phyloP scores from a whole-genome alignment of 192 early-diverging fungal species.

The Coemansia sp. region DNA sequence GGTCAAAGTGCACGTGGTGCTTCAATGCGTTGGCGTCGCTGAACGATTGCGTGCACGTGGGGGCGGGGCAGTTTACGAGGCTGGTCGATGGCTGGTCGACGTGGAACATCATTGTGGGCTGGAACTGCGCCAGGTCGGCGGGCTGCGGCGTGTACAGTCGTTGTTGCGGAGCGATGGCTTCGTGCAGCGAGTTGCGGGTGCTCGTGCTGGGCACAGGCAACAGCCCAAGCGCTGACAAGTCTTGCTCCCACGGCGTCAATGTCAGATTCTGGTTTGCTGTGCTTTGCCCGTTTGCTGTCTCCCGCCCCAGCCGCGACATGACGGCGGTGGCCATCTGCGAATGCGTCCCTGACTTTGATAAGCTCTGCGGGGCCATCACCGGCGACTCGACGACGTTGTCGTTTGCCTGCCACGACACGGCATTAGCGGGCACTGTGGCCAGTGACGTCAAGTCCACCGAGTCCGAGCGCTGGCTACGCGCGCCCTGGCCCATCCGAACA shows the following conservation, averaged over 20 bases:
- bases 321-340: conserved; percentile 46
- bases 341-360: conserved; percentile 26
- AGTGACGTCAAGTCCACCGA: conserved; percentile 44
- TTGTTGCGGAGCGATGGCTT: background rate
- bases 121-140: conserved; percentile 40
- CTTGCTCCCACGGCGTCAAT: conserved; percentile 23
- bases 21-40: conserved; percentile 43
- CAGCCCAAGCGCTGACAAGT: conserved; percentile 21
- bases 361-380: conserved; percentile 4
- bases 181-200: conserved; percentile 13
- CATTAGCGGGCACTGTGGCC: conserved; percentile 28
- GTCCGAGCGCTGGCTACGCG: conserved; percentile 38
- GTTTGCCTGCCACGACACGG: background rate
- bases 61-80: conserved; percentile 21
- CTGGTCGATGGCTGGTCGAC: conserved; percentile 6
- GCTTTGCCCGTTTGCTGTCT: conserved; percentile 2
- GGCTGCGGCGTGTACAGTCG: conserved; percentile 34
- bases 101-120: background rate
- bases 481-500: conserved; percentile 22
- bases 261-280: conserved; percentile 1
- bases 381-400: conserved; percentile 14
- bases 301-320: conserved; percentile 25
- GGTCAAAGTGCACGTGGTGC: conserved; percentile 43
- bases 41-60: conserved; percentile 25
- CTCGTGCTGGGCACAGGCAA: conserved; percentile 9